A percentile compares a stretch with the other conserved stretches of the same genome.
These are phyloP conservation scores for Cercospora sp. DNA, from an alignment of 2,329 filamentous ascomycete species.

Conservation along the genomic window DNA sequence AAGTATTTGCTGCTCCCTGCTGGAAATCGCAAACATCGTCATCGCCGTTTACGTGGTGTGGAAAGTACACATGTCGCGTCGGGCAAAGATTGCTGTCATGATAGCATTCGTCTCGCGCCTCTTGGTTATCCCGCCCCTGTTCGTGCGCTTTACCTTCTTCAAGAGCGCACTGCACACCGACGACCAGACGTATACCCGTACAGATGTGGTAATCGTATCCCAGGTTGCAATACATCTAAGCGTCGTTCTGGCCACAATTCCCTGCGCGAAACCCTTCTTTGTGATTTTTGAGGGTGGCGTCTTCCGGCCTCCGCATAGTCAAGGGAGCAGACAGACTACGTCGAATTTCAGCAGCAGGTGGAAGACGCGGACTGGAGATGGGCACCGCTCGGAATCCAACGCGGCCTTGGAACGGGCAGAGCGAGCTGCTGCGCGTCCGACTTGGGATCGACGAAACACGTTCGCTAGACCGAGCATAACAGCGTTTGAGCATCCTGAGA, in stretches of 20 bases:
- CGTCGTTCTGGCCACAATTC: conserved; percentile 35
- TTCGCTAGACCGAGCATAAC: conserved; percentile 16
- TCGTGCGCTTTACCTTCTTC: conserved; percentile 25
- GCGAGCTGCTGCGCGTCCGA: not conserved
- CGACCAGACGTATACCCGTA: conserved; percentile 24
- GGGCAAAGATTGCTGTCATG: conserved; percentile 29
- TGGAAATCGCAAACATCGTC: conserved; percentile 29
- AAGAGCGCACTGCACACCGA: conserved; percentile 14
- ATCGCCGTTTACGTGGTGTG: conserved; percentile 31
- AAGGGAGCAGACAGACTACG: not conserved
- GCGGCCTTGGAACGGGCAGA: not conserved
- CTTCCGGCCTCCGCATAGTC: conserved; percentile 16
- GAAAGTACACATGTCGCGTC: conserved; percentile 31
- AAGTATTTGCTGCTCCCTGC: conserved; percentile 21
- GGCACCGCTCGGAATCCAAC: not conserved
- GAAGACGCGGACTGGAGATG: not conserved
- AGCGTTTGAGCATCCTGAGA: not conserved
- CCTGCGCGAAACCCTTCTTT: conserved; percentile 37
- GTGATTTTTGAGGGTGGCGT: conserved; percentile 25
- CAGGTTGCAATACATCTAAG: conserved; percentile 32
- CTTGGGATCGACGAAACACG: conserved; percentile 16
- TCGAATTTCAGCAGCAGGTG: not conserved
- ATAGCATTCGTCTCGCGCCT: conserved; percentile 31
- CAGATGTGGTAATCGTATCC: conserved; percentile 27
- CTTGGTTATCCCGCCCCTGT: conserved; percentile 28